Percentiles rank a stretch among this genome's conserved stretches.
Evolutionary conservation across 176 grass and related monocot genomes (phyloP).

Genomic region (Puccinellia tenuiflora): DNA sequence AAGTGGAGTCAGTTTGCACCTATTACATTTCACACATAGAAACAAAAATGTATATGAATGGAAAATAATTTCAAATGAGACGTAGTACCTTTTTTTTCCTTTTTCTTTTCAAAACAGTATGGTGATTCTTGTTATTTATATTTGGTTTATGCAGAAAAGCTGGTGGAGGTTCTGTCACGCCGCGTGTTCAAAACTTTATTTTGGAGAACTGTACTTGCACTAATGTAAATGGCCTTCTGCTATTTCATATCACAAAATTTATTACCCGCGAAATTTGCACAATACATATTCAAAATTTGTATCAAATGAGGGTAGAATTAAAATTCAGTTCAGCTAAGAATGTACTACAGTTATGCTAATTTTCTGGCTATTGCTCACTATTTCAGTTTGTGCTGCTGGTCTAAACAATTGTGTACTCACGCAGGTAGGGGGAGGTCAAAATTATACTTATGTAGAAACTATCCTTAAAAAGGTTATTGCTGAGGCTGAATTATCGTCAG

Average conservation of each 20-base stretch:
- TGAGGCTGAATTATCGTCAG: slow-evolving; percentile 49
- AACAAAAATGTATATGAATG: not conserved
- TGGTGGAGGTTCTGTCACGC: slow-evolving; percentile 69
- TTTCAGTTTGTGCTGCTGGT: not conserved
- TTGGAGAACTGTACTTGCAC: slow-evolving; percentile 40
- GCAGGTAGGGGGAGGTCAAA: slow-evolving; percentile 40
- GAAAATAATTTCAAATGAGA: not conserved
- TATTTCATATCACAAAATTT: not conserved
- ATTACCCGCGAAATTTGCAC: not conserved
- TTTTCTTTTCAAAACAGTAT: not conserved
- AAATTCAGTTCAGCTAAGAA: not conserved
- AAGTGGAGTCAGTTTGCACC: not conserved
- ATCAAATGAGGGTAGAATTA: not conserved
- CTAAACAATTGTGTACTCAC: not conserved
- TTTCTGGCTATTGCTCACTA: not conserved
- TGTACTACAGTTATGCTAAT: not conserved
- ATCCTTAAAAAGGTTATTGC: slow-evolving; percentile 68
- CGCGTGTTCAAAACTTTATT: slow-evolving; percentile 61
- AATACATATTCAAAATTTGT: not conserved
- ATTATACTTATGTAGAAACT: slow-evolving; percentile 41
- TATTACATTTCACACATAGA: not conserved
- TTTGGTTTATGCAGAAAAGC: slow-evolving; percentile 53
- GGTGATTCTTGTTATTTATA: not conserved
- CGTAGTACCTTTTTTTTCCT: not conserved
- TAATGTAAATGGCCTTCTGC: slow-evolving; percentile 41